phyloP scores from a whole-genome alignment of 2,329 filamentous ascomycete genomes.

The Lasiodiplodia gonubiensis region DNA sequence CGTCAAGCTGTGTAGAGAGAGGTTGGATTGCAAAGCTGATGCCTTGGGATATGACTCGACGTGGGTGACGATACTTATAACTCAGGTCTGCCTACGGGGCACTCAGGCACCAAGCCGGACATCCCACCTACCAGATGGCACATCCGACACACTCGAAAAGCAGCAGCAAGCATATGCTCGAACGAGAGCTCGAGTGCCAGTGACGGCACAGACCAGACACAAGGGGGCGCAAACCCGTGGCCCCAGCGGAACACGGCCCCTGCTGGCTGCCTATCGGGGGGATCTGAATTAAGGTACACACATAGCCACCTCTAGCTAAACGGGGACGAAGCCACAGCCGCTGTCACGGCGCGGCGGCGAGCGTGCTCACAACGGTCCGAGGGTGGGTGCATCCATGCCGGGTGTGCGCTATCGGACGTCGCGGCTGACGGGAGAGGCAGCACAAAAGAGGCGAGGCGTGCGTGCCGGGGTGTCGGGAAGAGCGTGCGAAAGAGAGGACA shows the following conservation, averaged over 20 bases:
- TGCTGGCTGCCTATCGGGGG: conserved; percentile 23
- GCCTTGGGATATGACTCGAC: conserved; percentile 25
- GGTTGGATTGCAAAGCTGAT: conserved; percentile 18
- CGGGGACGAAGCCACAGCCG: conserved; percentile 26
- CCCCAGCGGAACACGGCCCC: conserved; percentile 20
- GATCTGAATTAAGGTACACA: conserved; percentile 20
- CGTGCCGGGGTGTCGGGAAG: conserved; percentile 3
- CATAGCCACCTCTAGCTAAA: conserved; percentile 17
- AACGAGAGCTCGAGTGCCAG: conserved; percentile 9
- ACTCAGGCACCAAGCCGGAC: conserved; percentile 21
- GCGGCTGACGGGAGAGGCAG: conserved; percentile 23
- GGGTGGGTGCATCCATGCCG: conserved; percentile 5
- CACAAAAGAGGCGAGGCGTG: conserved; percentile 20
- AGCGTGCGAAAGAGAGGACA: background rate
- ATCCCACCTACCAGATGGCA: conserved; percentile 21
- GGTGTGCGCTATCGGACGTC: conserved; percentile 19
- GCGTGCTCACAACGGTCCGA: conserved; percentile 11
- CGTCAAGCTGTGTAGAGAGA: conserved; percentile 18
- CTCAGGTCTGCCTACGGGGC: conserved; percentile 10
- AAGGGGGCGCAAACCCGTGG: conserved; percentile 26
- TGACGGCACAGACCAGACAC: conserved; percentile 15
- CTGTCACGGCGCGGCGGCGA: conserved; percentile 23
- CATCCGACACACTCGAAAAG: conserved; percentile 8
- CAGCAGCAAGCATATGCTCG: conserved; percentile 21
- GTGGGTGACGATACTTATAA: conserved; percentile 23